phyloP scores from a whole-genome alignment of 768 basidiomycete species.

The Cytidiella melzeri region DNA sequence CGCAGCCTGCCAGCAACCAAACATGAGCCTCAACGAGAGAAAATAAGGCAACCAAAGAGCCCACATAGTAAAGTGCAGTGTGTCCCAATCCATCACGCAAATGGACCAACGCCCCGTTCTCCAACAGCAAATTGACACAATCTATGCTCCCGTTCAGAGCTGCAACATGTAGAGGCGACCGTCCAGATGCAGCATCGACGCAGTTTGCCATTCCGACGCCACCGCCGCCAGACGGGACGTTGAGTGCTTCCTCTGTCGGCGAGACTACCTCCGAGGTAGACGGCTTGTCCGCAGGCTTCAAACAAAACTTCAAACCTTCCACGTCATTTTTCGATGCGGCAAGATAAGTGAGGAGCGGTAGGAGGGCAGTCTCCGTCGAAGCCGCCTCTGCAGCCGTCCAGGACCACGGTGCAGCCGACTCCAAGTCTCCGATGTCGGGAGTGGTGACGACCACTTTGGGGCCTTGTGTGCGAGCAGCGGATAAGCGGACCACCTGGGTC shows the following conservation, averaged over 20 bases:
- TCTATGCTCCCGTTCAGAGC: slow-evolving; percentile 55
- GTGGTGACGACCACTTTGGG: slow-evolving; percentile 33
- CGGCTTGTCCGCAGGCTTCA: slow-evolving; percentile 25
- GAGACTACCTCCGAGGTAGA: background rate
- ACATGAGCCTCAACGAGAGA: no score
- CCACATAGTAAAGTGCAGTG: slow-evolving; percentile 77
- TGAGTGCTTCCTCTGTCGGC: slow-evolving; percentile 3
- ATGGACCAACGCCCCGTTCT: slow-evolving; percentile 78
- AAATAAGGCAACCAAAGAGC: no score
- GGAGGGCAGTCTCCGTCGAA: slow-evolving; percentile 60
- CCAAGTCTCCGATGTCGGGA: slow-evolving; percentile 21
- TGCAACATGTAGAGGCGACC: slow-evolving; percentile 75
- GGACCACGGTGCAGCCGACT: slow-evolving; percentile 60
- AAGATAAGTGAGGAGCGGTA: slow-evolving; percentile 75
- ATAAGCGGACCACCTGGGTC: slow-evolving; percentile 62
- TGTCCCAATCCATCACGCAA: slow-evolving; percentile 75
- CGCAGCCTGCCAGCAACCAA: slow-evolving; percentile 48
- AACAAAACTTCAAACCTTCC: slow-evolving; percentile 56
- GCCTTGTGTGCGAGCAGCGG: slow-evolving; percentile 33
- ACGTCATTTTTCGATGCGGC: slow-evolving; percentile 69
- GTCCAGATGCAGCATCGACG: slow-evolving; percentile 61
- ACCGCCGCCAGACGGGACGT: slow-evolving; percentile 32
- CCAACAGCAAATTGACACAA: slow-evolving; percentile 45
- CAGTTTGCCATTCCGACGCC: slow-evolving; percentile 71
- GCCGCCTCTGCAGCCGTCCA: slow-evolving; percentile 74